These are phyloP conservation scores for Diutina ranongensis DNA, from an alignment of 1,139 yeast genomes.

Conservation along the genomic window DNA sequence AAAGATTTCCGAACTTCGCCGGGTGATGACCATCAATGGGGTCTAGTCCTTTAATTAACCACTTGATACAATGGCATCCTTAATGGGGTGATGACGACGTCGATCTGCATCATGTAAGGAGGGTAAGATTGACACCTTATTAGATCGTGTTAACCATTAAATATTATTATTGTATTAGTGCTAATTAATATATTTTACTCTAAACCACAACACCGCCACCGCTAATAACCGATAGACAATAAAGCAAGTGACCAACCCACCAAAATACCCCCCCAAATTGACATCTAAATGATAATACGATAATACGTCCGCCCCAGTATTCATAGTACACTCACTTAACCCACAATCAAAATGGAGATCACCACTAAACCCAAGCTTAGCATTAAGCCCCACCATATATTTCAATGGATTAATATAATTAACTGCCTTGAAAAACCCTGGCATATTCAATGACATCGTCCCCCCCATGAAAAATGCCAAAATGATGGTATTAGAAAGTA, in stretches of 20 bases:
- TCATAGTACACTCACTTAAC: slow-evolving; percentile 17
- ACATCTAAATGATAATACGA: slow-evolving; percentile 21
- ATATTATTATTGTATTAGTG: not conserved
- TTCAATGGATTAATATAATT: slow-evolving; percentile 68
- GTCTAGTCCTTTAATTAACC: no score
- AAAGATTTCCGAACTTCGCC: no score
- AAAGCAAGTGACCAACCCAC: slow-evolving; percentile 26
- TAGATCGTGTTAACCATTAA: no score
- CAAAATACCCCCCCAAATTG: slow-evolving; percentile 21
- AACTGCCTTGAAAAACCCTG: slow-evolving; percentile 51
- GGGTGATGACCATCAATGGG: no score
- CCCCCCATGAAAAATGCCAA: slow-evolving; percentile 80
- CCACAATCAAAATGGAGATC: slow-evolving; percentile 22
- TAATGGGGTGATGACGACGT: no score
- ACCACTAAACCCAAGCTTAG: slow-evolving; percentile 28
- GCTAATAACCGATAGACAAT: slow-evolving; percentile 25
- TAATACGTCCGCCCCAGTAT: slow-evolving; percentile 26
- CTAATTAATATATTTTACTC: slow-evolving; percentile 12
- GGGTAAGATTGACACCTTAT: no score
- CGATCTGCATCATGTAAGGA: no score
- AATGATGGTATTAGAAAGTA: slow-evolving; percentile 51
- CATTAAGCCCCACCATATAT: slow-evolving; percentile 48
- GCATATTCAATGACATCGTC: slow-evolving; percentile 70
- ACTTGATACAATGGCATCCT: no score
- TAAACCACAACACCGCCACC: slow-evolving; percentile 15